Evolutionary conservation across 768 basidiomycete genomes (phyloP), one percentile per base, ranked within the genome.

Genomic region (Boletellus emodensis): DNA sequence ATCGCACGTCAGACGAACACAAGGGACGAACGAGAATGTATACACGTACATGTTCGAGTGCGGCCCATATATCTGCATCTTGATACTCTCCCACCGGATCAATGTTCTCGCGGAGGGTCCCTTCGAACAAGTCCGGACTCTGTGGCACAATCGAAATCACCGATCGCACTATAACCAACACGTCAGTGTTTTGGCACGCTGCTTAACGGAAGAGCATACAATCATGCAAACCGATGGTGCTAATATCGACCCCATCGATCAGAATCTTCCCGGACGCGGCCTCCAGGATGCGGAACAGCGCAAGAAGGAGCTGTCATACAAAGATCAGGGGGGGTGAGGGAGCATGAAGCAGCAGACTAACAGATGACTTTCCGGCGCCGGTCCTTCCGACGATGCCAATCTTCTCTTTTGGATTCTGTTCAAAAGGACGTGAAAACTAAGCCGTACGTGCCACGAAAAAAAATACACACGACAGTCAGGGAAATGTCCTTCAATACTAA

Each of bases 341-440:
- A 41, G 11, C n/a, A 24, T 24, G 24, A 24, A 24, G 24, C 24
- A 24, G 6, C 1, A 32, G 1, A 62, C 78, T 55, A 56, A 87
- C 85, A 1, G 87, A 84, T 34, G 85, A 87, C 69, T 89, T 89
- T 53, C 87, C 79, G 63, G 85, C 77, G 17, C 90, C 94, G 5
- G 94, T 95, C 53, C 89, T 68, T 3, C 89, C 90, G 65, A 85
- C 81, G 5, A 96, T 83, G n/a, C 95, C 95, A 40, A 95, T 81
- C 67, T 94, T 95, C 64, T 94, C 89, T 40, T 78, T 81, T 0
- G 87, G 74, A 59, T 81, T 74, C 86, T 88, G 28, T 35, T n/a
- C n/a, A 40, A 18, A 10, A n/a, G 6, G 14, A 48, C 52, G 41
- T 65, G 26, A 56, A 41, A 11, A 20, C 14, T 11, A 6, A 35